phyloP scores from a whole-genome alignment of 257 asterid genomes.

The Fraxinus cuspidata region DNA sequence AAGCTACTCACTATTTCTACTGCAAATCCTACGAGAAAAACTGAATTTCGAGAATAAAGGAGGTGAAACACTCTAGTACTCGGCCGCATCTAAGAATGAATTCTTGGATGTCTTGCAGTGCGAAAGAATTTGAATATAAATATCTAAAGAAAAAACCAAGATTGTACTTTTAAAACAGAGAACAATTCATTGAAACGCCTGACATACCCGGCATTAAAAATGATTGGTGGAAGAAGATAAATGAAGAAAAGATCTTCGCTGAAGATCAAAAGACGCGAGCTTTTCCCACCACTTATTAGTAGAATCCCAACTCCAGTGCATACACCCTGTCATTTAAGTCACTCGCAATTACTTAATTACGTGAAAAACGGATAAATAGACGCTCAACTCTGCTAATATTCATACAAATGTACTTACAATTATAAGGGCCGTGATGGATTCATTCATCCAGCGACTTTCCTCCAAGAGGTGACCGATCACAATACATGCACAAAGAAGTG shows the following conservation, averaged over 20 bases:
- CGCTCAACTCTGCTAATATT: background rate
- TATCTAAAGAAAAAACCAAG: background rate
- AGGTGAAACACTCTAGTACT: background rate
- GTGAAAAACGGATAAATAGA: background rate
- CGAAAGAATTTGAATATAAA: background rate
- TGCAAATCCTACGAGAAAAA: background rate
- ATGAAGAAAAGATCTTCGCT: conserved; percentile 96
- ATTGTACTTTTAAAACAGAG: background rate
- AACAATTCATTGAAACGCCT: background rate
- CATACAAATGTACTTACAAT: conserved; percentile 37
- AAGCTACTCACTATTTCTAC: background rate
- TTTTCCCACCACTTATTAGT: conserved; percentile 71
- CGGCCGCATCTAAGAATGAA: background rate
- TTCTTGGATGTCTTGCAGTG: background rate
- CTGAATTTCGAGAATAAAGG: background rate
- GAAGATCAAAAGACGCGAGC: conserved; percentile 88
- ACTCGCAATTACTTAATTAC: background rate
- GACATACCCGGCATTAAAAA: conserved; percentile 94
- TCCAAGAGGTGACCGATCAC: conserved; percentile 93
- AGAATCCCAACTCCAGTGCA: conserved; percentile 84
- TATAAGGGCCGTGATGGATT: conserved; percentile 90
- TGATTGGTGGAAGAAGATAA: conserved; percentile 97
- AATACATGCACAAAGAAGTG: conserved; percentile 83
- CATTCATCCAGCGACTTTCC: conserved; percentile 98
- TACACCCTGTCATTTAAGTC: conserved; percentile 61